Evolutionary conservation across 768 basidiomycete genomes (phyloP).

Genomic region (Scleroderma citrinum): DNA sequence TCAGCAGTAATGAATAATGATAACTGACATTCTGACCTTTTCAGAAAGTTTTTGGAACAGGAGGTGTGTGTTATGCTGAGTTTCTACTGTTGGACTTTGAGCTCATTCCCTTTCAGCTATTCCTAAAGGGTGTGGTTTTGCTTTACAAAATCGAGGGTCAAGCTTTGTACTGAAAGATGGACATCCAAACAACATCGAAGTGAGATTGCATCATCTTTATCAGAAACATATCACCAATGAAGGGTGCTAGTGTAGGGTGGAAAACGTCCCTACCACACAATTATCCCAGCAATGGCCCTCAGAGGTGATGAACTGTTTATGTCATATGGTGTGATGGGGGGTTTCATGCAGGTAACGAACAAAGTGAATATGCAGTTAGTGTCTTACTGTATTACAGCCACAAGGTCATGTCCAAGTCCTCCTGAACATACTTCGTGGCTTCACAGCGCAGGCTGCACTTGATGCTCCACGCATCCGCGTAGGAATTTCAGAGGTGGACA

Average conservation of each 20-base stretch:
- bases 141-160: conserved; percentile 88
- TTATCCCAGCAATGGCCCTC: conserved; percentile 85
- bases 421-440: conserved; percentile 83
- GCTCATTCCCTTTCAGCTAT: conserved; percentile 47
- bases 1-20: conserved; percentile 21
- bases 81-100: background rate
- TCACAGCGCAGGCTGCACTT: conserved; percentile 81
- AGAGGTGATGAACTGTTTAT: conserved; percentile 78
- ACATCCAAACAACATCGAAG: conserved; percentile 83
- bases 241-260: conserved; percentile 56
- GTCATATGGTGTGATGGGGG: conserved; percentile 89
- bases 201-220: conserved; percentile 19
- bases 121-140: conserved; percentile 93
- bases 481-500: conserved; percentile 59
- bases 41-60: conserved; percentile 77
- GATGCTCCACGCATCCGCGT: conserved; percentile 94
- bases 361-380: background rate
- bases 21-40: conserved; percentile 3
- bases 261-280: conserved; percentile 90
- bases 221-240: background rate
- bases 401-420: conserved; percentile 96
- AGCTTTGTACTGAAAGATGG: conserved; percentile 75
- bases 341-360: conserved; percentile 68
- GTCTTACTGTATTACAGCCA: conserved; percentile 43
- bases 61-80: conserved; percentile 39